phyloP scores from a whole-genome alignment of 768 basidiomycete species.

The Psilocybe subaeruginosa region DNA sequence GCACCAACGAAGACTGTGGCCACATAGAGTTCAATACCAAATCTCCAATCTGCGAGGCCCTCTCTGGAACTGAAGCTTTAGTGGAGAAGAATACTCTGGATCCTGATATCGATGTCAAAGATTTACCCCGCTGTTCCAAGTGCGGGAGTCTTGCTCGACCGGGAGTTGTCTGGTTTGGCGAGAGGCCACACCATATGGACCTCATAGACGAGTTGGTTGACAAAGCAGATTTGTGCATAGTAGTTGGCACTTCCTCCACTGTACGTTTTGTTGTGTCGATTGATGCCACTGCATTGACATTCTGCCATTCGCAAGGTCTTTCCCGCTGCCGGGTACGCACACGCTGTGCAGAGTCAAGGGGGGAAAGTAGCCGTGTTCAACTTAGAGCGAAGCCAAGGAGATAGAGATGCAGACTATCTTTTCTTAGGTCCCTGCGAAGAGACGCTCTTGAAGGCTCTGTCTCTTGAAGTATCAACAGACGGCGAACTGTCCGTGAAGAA shows the following conservation, averaged over 20 bases:
- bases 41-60: conserved; percentile 47
- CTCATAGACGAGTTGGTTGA: conserved; percentile 43
- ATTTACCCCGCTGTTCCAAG: conserved; percentile 46
- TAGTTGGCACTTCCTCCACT: conserved; percentile 58
- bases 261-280: conserved; percentile 31
- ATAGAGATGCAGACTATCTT: conserved; percentile 48
- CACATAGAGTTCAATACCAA: conserved; percentile 40
- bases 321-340: conserved; percentile 44
- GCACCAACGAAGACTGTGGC: conserved; percentile 44
- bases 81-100: conserved; percentile 37
- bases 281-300: neutral
- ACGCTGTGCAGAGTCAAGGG: conserved; percentile 33
- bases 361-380: conserved; percentile 46
- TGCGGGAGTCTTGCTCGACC: conserved; percentile 50
- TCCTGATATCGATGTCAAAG: conserved; percentile 36
- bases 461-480: conserved; percentile 21
- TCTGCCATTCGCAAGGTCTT: conserved; percentile 35
- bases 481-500: conserved; percentile 13
- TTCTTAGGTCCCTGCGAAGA: conserved; percentile 54
- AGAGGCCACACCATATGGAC: conserved; percentile 40
- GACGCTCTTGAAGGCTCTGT: conserved; percentile 43
- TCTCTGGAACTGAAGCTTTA: conserved; percentile 45
- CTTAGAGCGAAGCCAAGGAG: conserved; percentile 35
- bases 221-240: conserved; percentile 53
- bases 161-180: conserved; percentile 65